phyloP scores from a whole-genome alignment of 78 protist genomes.

The Creolimax fragrantissima region DNA sequence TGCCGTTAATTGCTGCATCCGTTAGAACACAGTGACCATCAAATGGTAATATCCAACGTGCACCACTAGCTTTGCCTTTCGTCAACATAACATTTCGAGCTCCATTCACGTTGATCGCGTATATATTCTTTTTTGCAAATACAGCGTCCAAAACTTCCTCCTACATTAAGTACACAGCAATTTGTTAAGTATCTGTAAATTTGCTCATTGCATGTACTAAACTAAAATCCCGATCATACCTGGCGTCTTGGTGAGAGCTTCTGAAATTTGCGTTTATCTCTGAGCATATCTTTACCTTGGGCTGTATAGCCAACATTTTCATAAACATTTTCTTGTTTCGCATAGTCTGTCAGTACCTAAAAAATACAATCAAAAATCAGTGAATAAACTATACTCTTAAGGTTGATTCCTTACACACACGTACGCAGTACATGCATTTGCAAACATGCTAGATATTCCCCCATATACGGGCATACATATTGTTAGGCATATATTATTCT shows the following conservation, averaged over 20 bases:
- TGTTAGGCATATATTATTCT: too few relatives aligned
- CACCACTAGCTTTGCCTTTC: neutral
- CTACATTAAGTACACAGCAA: too few relatives aligned
- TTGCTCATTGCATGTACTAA: too few relatives aligned
- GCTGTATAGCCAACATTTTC: neutral
- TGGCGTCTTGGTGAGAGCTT: neutral
- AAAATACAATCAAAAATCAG: too few relatives aligned
- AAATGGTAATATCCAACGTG: slow-evolving; percentile 13
- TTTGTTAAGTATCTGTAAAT: too few relatives aligned
- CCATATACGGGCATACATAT: too few relatives aligned
- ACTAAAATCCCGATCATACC: too few relatives aligned
- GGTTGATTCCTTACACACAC: too few relatives aligned
- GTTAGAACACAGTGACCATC: slow-evolving; percentile 23
- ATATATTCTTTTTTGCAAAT: neutral
- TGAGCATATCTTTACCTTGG: neutral
- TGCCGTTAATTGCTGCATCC: neutral
- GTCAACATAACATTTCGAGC: neutral
- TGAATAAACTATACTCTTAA: too few relatives aligned
- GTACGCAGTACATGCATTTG: too few relatives aligned
- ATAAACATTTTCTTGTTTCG: neutral
- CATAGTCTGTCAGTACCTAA: neutral
- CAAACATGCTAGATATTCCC: too few relatives aligned
- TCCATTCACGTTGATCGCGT: neutral
- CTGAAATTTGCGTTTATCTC: neutral
- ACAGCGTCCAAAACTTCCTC: neutral